These are phyloP conservation scores for Serendipita sp. DNA, from an alignment of 768 basidiomycete genomes.

Conservation along the genomic window DNA sequence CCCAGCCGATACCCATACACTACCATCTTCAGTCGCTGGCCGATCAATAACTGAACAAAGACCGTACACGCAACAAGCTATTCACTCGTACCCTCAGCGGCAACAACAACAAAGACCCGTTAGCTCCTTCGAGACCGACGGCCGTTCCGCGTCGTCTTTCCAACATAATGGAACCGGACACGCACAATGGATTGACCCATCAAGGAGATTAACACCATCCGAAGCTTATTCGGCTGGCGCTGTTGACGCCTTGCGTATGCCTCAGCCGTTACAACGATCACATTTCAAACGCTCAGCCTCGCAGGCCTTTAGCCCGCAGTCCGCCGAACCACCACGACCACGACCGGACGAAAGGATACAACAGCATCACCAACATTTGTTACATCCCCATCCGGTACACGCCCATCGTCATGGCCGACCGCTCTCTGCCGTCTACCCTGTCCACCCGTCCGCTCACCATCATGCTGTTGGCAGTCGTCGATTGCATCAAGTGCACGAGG, in stretches of 20 bases:
- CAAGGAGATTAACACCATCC: not conserved
- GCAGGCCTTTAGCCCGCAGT: conserved; percentile 3
- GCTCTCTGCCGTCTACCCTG: not conserved
- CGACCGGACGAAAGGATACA: not conserved
- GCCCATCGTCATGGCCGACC: not conserved
- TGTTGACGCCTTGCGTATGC: not conserved
- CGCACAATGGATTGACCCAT: not conserved
- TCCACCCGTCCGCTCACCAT: not conserved
- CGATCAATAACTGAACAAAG: not conserved
- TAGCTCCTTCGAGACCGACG: not conserved
- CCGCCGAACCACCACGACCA: not conserved
- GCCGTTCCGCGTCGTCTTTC: not conserved
- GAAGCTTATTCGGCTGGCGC: not conserved
- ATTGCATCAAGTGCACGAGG: conserved; percentile 1
- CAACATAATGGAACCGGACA: not conserved
- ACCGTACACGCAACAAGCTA: not conserved
- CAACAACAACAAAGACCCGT: not conserved
- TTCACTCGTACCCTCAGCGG: not conserved
- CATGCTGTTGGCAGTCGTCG: not conserved
- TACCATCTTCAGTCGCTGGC: conserved; percentile 3
- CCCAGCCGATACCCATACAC: not conserved
- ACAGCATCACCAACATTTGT: not conserved
- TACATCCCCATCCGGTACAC: not conserved
- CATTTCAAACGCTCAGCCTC: not conserved
- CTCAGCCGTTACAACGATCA: not conserved